A percentile compares a stretch with the other conserved stretches of the same genome.
Conservation (phyloP, 2,329 filamentous ascomycete genomes). For the Pseudomassariella vexata region DNA sequence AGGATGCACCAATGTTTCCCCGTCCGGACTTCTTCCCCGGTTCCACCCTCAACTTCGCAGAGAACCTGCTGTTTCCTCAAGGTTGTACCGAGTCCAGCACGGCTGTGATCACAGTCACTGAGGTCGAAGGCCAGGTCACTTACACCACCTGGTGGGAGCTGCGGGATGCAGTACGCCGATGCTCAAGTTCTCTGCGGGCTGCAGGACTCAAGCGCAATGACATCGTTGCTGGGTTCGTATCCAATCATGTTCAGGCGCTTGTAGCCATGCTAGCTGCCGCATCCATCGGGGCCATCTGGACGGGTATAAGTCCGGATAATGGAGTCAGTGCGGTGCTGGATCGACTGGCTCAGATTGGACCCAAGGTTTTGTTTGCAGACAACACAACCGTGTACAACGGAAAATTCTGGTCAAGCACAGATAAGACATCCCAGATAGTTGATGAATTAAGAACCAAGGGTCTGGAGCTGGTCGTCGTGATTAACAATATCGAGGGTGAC, state of each 20-base stretch:
- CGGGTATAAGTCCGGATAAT: slow-evolving; percentile 85
- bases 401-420: slow-evolving; percentile 73
- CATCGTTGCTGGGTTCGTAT: slow-evolving; percentile 70
- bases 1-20: slow-evolving; percentile 70
- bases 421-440: slow-evolving; percentile 75
- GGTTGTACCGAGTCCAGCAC: slow-evolving; percentile 49
- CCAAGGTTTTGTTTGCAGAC: slow-evolving; percentile 77
- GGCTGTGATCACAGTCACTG: slow-evolving; percentile 78
- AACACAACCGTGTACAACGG: slow-evolving; percentile 89
- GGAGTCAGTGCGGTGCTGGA: slow-evolving; percentile 89
- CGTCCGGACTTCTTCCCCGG: slow-evolving; percentile 80
- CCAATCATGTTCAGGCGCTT: slow-evolving; percentile 82
- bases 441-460: slow-evolving; percentile 52
- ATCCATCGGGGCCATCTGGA: slow-evolving; percentile 85
- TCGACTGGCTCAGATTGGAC: slow-evolving; percentile 77
- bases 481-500: slow-evolving; percentile 55
- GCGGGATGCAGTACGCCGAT: slow-evolving; percentile 69
- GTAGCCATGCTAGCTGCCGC: slow-evolving; percentile 83
- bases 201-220: slow-evolving; percentile 53
- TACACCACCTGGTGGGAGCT: slow-evolving; percentile 70
- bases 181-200: slow-evolving; percentile 63
- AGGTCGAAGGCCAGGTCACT: slow-evolving; percentile 55
- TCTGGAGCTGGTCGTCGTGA: slow-evolving; percentile 66
- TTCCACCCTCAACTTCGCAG: slow-evolving; percentile 81
- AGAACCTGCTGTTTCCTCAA: slow-evolving; percentile 83